Evolutionary conservation across 2,329 filamentous ascomycete species (phyloP).

Genomic region (Dothidotthia symphoricarpi): DNA sequence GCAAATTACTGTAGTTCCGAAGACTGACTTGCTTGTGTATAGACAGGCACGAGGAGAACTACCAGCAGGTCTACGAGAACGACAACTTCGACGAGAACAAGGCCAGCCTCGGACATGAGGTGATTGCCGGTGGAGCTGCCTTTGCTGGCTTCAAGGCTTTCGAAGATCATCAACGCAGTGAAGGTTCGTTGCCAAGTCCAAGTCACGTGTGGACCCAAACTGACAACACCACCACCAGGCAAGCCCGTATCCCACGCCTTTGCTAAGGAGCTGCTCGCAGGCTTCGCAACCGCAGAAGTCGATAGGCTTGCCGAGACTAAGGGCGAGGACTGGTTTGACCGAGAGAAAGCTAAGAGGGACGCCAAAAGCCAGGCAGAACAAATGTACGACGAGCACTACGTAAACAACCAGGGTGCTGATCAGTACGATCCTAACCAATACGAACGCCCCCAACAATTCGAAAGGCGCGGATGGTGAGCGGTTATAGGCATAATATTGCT

Average conservation of each 20-base stretch:
- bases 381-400: constrained; percentile 53
- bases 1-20: not conserved
- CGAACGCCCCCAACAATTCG: constrained; percentile 33
- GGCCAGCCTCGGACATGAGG: constrained; percentile 67
- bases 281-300: constrained; percentile 66
- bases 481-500: no score
- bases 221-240: constrained; percentile 46
- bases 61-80: constrained; percentile 56
- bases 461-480: constrained; percentile 31
- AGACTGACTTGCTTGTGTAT: constrained; percentile 4
- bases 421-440: constrained; percentile 50
- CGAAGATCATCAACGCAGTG: constrained; percentile 69
- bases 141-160: constrained; percentile 80
- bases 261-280: constrained; percentile 74
- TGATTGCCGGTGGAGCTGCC: constrained; percentile 71
- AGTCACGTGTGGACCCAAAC: not conserved
- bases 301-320: constrained; percentile 68
- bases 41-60: constrained; percentile 55
- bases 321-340: constrained; percentile 51
- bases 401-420: constrained; percentile 40
- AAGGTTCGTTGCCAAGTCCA: constrained; percentile 51
- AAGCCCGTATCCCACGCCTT: constrained; percentile 69
- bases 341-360: constrained; percentile 49
- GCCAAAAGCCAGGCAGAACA: constrained; percentile 46
- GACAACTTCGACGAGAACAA: constrained; percentile 53